Conservation (phyloP, 306 rosid species). For the Cyamopsis tetragonoloba region DNA sequence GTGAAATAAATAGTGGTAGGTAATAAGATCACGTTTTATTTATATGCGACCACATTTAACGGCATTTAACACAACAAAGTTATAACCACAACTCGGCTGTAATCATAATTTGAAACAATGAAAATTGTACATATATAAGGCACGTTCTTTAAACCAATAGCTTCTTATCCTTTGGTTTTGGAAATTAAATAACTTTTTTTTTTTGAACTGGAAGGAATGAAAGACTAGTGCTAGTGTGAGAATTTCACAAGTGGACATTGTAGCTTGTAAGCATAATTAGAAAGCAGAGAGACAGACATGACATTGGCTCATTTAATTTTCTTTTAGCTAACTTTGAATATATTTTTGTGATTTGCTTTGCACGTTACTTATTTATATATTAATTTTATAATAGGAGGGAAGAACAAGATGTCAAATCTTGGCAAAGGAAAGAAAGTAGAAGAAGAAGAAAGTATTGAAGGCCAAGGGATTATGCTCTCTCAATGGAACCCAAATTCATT, state of each 20-base stretch:
- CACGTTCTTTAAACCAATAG: constrained; percentile 3
- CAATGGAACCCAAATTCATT: constrained; percentile 16
- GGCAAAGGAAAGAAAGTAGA: not conserved
- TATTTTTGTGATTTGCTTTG: constrained; percentile 4
- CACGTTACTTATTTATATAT: constrained; percentile 8
- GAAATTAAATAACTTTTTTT: too few species aligned
- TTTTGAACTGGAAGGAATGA: too few species aligned
- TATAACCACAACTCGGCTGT: too few species aligned
- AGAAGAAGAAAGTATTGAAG: constrained; percentile 27
- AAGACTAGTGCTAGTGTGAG: not conserved
- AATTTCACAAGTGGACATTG: constrained; percentile 17
- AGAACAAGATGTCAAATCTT: constrained; percentile 52
- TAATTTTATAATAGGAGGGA: not conserved
- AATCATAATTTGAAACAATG: too few species aligned
- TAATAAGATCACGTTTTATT: constrained; percentile 12
- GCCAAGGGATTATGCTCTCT: constrained; percentile 30
- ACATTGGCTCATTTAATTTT: constrained; percentile 1
- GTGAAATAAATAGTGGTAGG: not conserved
- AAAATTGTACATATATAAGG: too few species aligned
- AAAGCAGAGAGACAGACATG: constrained; percentile 31
- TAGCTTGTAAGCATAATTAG: constrained; percentile 24
- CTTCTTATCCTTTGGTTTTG: constrained; percentile 15
- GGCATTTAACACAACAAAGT: too few species aligned
- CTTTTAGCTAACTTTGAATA: constrained; percentile 35
- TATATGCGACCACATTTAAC: not conserved